A percentile compares a stretch with the other conserved stretches of the same genome.
Evolutionary conservation across 495 filamentous ascomycete species (phyloP).

Genomic region (Trichoderma parareesei): DNA sequence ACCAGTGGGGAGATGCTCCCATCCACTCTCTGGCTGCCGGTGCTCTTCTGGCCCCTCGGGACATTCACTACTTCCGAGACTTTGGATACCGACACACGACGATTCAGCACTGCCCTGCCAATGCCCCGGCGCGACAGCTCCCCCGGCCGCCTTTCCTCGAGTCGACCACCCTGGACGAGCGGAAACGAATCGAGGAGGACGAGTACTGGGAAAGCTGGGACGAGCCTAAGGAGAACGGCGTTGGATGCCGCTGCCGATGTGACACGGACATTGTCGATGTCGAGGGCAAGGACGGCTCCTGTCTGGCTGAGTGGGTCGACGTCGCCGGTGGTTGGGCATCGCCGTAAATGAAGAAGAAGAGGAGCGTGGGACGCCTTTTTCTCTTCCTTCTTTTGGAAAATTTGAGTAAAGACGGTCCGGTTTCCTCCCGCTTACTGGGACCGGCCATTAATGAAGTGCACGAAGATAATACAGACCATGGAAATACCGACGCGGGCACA

Average conservation of each 20-base stretch:
- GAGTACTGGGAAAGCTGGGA: conserved; percentile 93
- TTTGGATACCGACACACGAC: conserved; percentile 98
- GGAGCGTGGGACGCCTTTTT: neutral
- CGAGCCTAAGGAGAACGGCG: conserved; percentile 85
- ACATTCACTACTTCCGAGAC: conserved; percentile 99
- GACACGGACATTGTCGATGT: conserved; percentile 98
- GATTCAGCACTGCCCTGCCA: conserved; percentile 97
- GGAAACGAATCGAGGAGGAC: conserved; percentile 85
- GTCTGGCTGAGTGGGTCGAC: conserved; percentile 93
- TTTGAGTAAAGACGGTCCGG: conserved; percentile 4
- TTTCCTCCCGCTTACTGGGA: neutral
- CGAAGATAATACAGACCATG: neutral
- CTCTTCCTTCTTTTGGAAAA: neutral
- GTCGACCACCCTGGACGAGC: conserved; percentile 74
- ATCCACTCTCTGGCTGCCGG: conserved; percentile 97
- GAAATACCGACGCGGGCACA: neutral
- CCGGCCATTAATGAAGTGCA: conserved; percentile 8
- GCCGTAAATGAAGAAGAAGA: neutral
- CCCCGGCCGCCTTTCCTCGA: conserved; percentile 76
- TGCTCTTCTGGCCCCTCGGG: conserved; percentile 66
- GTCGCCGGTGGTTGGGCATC: conserved; percentile 88
- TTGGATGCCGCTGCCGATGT: conserved; percentile 92
- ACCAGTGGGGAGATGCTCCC: conserved; percentile 94
- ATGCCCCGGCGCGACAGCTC: conserved; percentile 85
- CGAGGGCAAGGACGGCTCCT: conserved; percentile 93